Evolutionary conservation across 768 basidiomycete species (phyloP), one percentile per base, ranked within the genome.

Genomic region (Gymnopilus dilepis): DNA sequence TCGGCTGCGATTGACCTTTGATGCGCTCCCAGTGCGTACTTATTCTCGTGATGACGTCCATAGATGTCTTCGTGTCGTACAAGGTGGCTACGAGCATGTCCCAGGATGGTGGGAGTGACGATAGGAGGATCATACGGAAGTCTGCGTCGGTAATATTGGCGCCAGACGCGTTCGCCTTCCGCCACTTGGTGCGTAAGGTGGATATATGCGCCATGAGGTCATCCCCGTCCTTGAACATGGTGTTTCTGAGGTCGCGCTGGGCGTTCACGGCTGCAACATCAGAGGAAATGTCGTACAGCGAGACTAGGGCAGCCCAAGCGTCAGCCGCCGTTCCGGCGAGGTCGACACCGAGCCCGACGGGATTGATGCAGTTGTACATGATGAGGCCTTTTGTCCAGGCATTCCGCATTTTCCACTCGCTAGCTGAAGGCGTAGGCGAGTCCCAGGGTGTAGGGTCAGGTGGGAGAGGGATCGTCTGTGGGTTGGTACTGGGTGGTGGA

Each of bases 311-410:
- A n/a, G 48, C 55, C 69, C 65, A 70, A 1, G 69, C 68, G 15
- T 70, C 63, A 0, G 66, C 63, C 0, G 70, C 68, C 0, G 62
- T 69, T 3, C 71, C 68, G 33, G 67, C 66, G 19, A 61, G 61
- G 30, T 69, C 65, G 5, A 71, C n/a, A 0, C 67, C 70, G 2
- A 70, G 11, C 12, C 67, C 69, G 11, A 69, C 37, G 0, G 67
- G 65, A 48, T 72, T 66, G 33, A 34, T 34, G 12, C 33, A 34
- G 33, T 34, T 34, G 33, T 34, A 34, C 6, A 34, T 6, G 33
- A 34, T 34, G 6, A 34, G 33, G 12, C 33, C 58, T 26, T 21
- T 26, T 12, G 41, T 37, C 62, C 62, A 63, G 2, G 62, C 62
- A 40, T 63, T 51, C 12, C 58, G 34, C 7, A 34, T 33, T 8